phyloP scores from a whole-genome alignment of 805 yeast genomes.

The Candida manassasensis region DNA sequence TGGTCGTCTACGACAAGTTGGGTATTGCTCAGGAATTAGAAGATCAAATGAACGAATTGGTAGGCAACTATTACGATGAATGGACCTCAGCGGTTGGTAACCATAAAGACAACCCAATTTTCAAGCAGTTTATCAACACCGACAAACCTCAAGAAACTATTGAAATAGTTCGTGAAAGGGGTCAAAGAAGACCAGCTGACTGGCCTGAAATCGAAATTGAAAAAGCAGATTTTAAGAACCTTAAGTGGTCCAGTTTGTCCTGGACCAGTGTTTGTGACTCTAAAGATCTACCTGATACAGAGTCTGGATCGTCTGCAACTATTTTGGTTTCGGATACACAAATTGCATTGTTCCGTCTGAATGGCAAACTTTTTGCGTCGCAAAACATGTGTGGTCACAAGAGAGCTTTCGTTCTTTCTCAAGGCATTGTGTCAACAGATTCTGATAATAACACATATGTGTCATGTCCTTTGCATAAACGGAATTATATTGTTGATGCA shows the following conservation, averaged over 20 bases:
- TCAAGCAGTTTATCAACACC: background rate
- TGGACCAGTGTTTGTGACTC: background rate
- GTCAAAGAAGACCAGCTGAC: background rate
- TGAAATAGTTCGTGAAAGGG: background rate
- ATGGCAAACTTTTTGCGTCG: background rate
- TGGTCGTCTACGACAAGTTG: background rate
- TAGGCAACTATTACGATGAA: background rate
- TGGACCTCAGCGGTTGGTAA: background rate
- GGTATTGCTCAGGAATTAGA: background rate
- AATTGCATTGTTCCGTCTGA: background rate
- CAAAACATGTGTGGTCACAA: background rate
- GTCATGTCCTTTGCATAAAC: background rate
- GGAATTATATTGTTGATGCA: background rate
- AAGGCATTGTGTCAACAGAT: background rate
- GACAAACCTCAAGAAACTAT: background rate
- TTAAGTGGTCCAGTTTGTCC: background rate
- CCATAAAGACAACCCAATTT: background rate
- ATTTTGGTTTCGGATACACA: background rate
- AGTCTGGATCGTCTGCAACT: background rate
- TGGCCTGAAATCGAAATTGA: background rate
- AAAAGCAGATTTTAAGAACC: background rate
- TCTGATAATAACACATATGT: background rate
- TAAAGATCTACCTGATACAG: background rate
- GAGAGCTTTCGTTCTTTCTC: background rate
- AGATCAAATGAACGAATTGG: background rate